phyloP scores from a whole-genome alignment of 345 rosid species.

The Camelina sativa region DNA sequence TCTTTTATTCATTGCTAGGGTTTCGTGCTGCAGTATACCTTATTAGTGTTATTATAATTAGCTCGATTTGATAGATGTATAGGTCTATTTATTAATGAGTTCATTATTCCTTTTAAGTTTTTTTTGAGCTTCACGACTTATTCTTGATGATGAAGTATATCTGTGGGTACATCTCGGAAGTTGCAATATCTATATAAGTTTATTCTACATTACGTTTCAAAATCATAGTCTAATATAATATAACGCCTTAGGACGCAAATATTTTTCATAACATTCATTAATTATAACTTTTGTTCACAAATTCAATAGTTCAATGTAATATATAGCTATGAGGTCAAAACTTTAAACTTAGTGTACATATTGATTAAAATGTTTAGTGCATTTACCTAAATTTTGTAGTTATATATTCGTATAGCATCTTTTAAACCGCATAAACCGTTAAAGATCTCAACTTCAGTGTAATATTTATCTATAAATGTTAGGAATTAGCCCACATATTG shows the following conservation, averaged over 20 bases:
- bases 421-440: neutral
- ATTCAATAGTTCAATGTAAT: neutral
- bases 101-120: slow-evolving; percentile 12
- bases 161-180: neutral
- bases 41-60: slow-evolving; percentile 4
- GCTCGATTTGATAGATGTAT: slow-evolving; percentile 21
- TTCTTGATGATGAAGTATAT: slow-evolving; percentile 32
- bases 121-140: slow-evolving; percentile 29
- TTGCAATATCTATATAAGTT: neutral
- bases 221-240: slow-evolving; percentile 1
- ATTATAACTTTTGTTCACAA: neutral
- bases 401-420: neutral
- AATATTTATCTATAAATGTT: neutral
- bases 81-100: slow-evolving; percentile 7
- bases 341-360: slow-evolving; percentile 6
- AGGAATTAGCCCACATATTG: slow-evolving; percentile 1
- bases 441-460: neutral
- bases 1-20: slow-evolving; percentile 38
- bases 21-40: slow-evolving; percentile 17
- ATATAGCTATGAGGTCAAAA: neutral
- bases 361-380: neutral
- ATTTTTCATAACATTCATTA: slow-evolving; percentile 8
- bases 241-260: slow-evolving; percentile 1
- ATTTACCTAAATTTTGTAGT: neutral
- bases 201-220: neutral